A percentile compares a stretch with the other conserved stretches of the same genome.
Evolutionary conservation across 75 land plant species (phyloP).

Genomic region (Selaginella tamariscina): DNA sequence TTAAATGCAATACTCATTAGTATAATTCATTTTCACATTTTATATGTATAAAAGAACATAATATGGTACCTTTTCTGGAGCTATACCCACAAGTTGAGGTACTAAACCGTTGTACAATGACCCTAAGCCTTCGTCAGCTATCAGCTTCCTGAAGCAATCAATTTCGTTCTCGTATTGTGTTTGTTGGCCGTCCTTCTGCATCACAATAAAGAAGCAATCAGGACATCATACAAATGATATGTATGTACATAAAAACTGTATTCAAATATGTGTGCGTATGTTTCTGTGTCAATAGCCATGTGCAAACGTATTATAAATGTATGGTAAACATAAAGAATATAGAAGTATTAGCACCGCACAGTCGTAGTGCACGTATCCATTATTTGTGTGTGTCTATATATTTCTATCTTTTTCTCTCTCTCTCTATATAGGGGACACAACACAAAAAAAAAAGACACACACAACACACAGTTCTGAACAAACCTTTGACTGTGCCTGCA

Average conservation of each 20-base stretch:
- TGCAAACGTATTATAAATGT: no score
- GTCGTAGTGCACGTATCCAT: no score
- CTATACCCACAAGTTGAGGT: slow-evolving; percentile 33
- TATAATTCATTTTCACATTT: neutral
- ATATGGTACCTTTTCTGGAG: slow-evolving; percentile 29
- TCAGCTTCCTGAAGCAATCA: slow-evolving; percentile 28
- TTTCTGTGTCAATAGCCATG: no score
- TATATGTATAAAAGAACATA: neutral
- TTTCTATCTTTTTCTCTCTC: neutral
- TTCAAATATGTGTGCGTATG: no score
- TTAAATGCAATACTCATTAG: neutral
- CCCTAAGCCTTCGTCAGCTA: slow-evolving; percentile 23
- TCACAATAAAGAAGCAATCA: neutral
- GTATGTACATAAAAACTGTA: no score
- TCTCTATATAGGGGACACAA: no score
- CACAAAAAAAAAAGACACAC: no score
- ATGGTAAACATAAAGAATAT: no score
- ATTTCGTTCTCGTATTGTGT: slow-evolving; percentile 21
- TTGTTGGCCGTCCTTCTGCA: slow-evolving; percentile 18
- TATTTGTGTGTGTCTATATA: no score
- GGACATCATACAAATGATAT: neutral
- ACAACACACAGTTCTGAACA: no score
- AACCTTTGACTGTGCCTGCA: slow-evolving; percentile 32
- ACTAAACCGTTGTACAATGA: slow-evolving; percentile 27
- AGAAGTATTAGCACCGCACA: no score